A percentile compares a stretch with the other conserved stretches of the same genome.
Conservation (phyloP, 495 filamentous ascomycete species). For the Neurospora pannonica region DNA sequence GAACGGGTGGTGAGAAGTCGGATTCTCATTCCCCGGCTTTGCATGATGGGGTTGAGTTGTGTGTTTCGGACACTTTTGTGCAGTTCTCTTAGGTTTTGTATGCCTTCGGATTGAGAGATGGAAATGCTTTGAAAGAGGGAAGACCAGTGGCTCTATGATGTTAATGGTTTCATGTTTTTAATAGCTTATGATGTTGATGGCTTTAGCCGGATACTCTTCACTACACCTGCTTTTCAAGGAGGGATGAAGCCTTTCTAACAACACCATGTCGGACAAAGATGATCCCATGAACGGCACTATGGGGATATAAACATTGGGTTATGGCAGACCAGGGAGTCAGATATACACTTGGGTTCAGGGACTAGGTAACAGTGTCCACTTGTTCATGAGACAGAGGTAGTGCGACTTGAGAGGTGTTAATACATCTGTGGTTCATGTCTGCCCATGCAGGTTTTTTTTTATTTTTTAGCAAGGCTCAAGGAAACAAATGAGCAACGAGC, state of each 20-base stretch:
- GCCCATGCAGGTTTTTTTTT: neutral
- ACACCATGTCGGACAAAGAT: neutral
- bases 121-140: neutral
- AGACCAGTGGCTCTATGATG: neutral
- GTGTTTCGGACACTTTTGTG: neutral
- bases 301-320: neutral
- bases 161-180: neutral
- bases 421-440: neutral
- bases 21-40: neutral
- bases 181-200: neutral
- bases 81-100: neutral
- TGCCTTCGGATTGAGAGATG: neutral
- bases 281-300: neutral
- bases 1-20: neutral
- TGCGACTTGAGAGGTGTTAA: neutral
- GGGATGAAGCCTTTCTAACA: neutral
- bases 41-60: neutral
- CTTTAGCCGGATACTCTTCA: neutral
- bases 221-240: neutral
- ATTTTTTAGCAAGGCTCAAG: neutral
- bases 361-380: neutral
- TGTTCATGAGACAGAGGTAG: neutral
- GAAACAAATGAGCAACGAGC: neutral
- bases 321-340: neutral
- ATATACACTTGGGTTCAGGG: neutral